Conservation (phyloP, 352 stramenopile species). For the Globisporangium splendens region DNA sequence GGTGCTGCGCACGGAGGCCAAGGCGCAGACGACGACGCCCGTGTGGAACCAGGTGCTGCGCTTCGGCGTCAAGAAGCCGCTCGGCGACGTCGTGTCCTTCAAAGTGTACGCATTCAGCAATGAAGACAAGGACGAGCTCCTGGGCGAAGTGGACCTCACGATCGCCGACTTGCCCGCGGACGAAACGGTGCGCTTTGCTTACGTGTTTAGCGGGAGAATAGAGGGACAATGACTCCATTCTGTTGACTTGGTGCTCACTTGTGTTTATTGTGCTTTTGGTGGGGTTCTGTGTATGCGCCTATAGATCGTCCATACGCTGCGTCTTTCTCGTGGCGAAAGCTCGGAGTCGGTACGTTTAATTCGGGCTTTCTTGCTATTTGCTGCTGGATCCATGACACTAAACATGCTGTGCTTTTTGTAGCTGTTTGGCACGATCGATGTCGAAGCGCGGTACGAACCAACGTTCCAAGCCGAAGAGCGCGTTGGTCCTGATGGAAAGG, state of each 20-base stretch:
- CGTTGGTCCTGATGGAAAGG: background rate
- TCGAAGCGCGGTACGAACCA: constrained; percentile 46
- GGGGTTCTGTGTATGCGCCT: constrained; percentile 2
- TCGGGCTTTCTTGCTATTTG: too few relatives aligned
- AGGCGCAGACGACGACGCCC: constrained; percentile 39
- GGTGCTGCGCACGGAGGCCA: constrained; percentile 39
- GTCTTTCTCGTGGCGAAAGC: constrained; percentile 12
- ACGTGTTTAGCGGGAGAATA: too few relatives aligned
- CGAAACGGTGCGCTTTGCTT: constrained; percentile 19
- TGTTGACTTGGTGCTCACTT: background rate
- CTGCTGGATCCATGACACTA: background rate
- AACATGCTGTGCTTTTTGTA: background rate
- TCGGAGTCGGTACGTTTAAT: constrained; percentile 7
- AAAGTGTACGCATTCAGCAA: constrained; percentile 50
- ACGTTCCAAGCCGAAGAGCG: constrained; percentile 23
- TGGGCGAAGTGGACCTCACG: constrained; percentile 34
- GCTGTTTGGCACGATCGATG: constrained; percentile 13
- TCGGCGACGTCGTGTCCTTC: constrained; percentile 41
- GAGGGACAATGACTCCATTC: too few relatives aligned
- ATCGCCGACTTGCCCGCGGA: constrained; percentile 35
- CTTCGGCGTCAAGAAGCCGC: constrained; percentile 48
- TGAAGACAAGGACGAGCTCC: constrained; percentile 30
- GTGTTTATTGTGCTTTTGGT: background rate
- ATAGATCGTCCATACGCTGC: constrained; percentile 29
- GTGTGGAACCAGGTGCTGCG: constrained; percentile 51